Evolutionary conservation across 2,329 filamentous ascomycete genomes (phyloP), one percentile per base, ranked within the genome.

Genomic region (Ophiostoma ulmi): DNA sequence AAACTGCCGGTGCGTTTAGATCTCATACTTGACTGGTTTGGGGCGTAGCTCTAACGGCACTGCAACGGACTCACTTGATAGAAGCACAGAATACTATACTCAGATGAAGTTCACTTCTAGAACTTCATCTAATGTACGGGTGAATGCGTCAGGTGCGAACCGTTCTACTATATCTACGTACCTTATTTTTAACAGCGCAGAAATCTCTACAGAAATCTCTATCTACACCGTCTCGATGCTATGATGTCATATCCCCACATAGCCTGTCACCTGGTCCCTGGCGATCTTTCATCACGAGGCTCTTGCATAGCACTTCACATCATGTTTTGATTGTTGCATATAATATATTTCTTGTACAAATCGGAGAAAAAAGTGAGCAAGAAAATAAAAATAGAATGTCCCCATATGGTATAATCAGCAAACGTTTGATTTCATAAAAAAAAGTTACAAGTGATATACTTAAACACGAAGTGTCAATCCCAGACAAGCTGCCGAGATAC

Each of bases 221-320:
- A n/a, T 44, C 41, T 44, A 44, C 41, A 44, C 41, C 41, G 41
- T 55, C n/a, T 48, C n/a, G 20, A 5, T 22, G 52, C 31, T 35
- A 35, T 64, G 61, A 64, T 36, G 61, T 64, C 61, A 64, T 64
- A 38, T 22, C 26, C 31, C 61, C 61, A 64, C 61, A 35, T 35
- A 64, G 61, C 6, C 61, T 31, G 38, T 64, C 5, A 4, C 35
- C 61, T 5, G 58, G 61, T 64, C 3, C 61, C 61, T 64, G 61
- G 61, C 61, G 61, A 64, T 64, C 61, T 63, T 31, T 63, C 5
- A 36, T 48, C 44, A 48, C 44, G 44, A 48, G 61, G 61, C 61
- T 64, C 61, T 48, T 3, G 11, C 10, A 39, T 39, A 39, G 10
- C 38, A 39, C 38, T 13, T 39, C 38, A 3, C 8, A 39, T 39